These are phyloP conservation scores for Paramecium sonneborni DNA, from an alignment of 73 alveolate genomes.

Conservation along the genomic window DNA sequence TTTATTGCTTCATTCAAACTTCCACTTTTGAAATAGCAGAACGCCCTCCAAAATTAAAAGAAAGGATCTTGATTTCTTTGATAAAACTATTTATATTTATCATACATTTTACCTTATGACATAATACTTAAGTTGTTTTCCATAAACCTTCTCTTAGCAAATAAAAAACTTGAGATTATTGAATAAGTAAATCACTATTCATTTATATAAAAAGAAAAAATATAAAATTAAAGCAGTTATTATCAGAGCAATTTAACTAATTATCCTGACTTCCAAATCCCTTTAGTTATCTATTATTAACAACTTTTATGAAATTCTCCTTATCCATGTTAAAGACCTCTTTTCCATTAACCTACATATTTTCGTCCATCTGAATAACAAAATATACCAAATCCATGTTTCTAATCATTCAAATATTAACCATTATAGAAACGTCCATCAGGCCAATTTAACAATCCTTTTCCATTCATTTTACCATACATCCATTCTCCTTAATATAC, in stretches of 20 bases:
- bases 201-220: conserved; percentile 6
- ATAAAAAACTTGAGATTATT: conserved; percentile 31
- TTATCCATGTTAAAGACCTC: conserved; percentile 72
- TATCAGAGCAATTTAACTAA: not conserved
- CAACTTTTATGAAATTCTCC: conserved; percentile 51
- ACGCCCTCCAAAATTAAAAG: conserved; percentile 97
- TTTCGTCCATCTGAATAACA: conserved; percentile 71
- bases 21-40: conserved; percentile 94
- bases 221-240: not conserved
- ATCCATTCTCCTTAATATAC: conserved; percentile 74
- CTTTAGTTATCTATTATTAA: not conserved
- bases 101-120: conserved; percentile 7
- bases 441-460: conserved; percentile 72
- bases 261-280: conserved; percentile 31
- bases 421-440: conserved; percentile 77
- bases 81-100: conserved; percentile 76
- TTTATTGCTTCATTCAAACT: conserved; percentile 96
- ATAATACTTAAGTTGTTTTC: not conserved
- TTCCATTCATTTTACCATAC: conserved; percentile 72
- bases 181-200: conserved; percentile 21
- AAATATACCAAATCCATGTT: conserved; percentile 73
- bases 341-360: conserved; percentile 73
- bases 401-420: conserved; percentile 62
- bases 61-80: conserved; percentile 94
- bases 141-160: conserved; percentile 8